These are phyloP conservation scores for Silene uniflora DNA, from an alignment of 148 eudicot genomes.

Conservation along the genomic window DNA sequence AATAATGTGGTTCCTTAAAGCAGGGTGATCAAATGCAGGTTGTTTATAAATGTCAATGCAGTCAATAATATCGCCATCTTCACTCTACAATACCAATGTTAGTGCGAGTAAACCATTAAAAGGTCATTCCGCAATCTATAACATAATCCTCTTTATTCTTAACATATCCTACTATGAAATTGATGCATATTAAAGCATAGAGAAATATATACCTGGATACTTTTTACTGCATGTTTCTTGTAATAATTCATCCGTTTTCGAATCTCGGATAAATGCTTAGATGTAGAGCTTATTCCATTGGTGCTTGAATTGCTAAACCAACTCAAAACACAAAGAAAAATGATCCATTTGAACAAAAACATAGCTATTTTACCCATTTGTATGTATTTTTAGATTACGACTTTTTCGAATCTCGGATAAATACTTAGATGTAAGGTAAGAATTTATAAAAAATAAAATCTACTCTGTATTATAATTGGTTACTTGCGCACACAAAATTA, in stretches of 20 bases:
- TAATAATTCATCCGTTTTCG: neutral
- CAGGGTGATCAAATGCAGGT: neutral
- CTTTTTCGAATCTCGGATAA: neutral
- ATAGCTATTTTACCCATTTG: slow-evolving; percentile 5
- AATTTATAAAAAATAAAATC: neutral
- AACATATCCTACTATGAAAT: too few species aligned
- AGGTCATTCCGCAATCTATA: neutral
- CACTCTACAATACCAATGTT: neutral
- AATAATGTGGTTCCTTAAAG: neutral
- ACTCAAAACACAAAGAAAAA: slow-evolving; percentile 21
- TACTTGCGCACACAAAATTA: neutral
- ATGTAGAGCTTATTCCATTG: neutral
- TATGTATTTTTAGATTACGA: neutral
- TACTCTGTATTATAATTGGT: neutral
- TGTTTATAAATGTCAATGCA: neutral
- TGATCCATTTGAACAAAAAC: slow-evolving; percentile 9
- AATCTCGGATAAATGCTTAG: neutral
- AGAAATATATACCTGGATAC: slow-evolving; percentile 20
- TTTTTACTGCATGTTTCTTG: slow-evolving; percentile 22
- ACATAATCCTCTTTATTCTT: too few species aligned
- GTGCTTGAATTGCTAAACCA: neutral
- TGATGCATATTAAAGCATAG: neutral
- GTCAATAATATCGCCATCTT: too few species aligned
- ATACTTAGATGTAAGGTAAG: too few species aligned
- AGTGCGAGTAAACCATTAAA: neutral